These are phyloP conservation scores for Harringtonia lauricola DNA, from an alignment of 2,329 filamentous ascomycete species.

Conservation along the genomic window DNA sequence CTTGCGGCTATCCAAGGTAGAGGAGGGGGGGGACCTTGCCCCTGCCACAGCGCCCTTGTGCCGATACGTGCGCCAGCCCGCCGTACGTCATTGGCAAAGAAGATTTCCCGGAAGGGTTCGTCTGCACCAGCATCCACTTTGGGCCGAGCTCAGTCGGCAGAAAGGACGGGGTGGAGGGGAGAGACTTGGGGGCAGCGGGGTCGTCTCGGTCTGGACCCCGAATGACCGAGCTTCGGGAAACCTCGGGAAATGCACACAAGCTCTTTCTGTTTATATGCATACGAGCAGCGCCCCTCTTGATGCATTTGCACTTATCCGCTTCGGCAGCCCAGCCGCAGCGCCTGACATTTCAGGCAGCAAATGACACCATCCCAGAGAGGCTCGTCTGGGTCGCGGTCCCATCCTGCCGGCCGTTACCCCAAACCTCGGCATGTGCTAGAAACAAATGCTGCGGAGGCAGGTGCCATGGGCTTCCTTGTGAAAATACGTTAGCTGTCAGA, in stretches of 20 bases:
- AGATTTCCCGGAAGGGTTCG: conserved; percentile 14
- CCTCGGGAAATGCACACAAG: not conserved
- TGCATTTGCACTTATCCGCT: too few species aligned
- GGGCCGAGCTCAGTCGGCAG: conserved; percentile 2
- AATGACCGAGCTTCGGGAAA: conserved; percentile 4
- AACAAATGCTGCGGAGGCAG: not conserved
- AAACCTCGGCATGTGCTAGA: conserved; percentile 8
- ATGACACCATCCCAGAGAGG: too few species aligned
- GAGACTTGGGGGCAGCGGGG: not conserved
- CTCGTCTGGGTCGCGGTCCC: not conserved
- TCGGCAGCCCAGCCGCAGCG: too few species aligned
- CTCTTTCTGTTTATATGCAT: not conserved
- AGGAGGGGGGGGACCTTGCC: not conserved
- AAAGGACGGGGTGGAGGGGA: not conserved
- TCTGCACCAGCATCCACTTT: not conserved
- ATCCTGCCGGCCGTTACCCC: too few species aligned
- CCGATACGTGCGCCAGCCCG: too few species aligned
- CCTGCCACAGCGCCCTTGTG: too few species aligned
- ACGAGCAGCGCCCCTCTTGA: not conserved
- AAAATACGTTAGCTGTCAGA: too few species aligned
- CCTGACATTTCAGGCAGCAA: not conserved
- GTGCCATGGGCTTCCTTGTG: not conserved
- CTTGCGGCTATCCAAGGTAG: not conserved
- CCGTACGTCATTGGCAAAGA: conserved; percentile 9
- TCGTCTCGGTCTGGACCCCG: not conserved